These are phyloP conservation scores for Arctium minus DNA, from an alignment of 129 eudicot species.

Conservation along the genomic window DNA sequence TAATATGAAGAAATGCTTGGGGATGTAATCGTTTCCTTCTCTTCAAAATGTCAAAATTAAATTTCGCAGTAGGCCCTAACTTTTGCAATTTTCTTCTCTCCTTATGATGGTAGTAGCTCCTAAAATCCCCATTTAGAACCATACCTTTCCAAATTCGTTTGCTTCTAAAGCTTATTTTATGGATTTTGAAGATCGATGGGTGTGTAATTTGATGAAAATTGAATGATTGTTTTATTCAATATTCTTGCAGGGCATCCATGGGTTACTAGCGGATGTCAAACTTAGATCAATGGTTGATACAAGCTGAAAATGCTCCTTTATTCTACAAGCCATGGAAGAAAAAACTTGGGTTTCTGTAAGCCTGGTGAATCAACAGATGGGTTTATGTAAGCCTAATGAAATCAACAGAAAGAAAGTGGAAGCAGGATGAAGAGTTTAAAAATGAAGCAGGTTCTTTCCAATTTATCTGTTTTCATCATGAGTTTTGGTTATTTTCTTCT, in stretches of 20 bases:
- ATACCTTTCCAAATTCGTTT: background rate
- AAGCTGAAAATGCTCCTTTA: conserved; percentile 6
- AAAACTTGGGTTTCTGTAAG: background rate
- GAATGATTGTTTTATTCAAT: background rate
- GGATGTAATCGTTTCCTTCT: background rate
- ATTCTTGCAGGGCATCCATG: conserved; percentile 52
- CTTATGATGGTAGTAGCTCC: background rate
- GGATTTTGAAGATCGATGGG: background rate
- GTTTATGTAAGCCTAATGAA: background rate
- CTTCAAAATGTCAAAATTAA: background rate
- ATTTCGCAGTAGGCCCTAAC: background rate
- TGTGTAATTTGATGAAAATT: background rate
- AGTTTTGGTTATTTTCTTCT: background rate
- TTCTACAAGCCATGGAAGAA: background rate
- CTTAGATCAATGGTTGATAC: conserved; percentile 22
- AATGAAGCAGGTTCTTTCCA: background rate
- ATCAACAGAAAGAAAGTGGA: background rate
- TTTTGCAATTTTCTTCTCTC: background rate
- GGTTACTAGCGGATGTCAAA: conserved; percentile 43
- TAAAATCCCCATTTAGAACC: background rate
- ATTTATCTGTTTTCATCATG: background rate
- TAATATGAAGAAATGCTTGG: background rate
- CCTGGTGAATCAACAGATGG: background rate
- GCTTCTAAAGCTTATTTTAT: background rate
- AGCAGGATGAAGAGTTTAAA: background rate